Evolutionary conservation across 495 filamentous ascomycete genomes (phyloP).

Genomic region (Diplogelasinospora grovesii): DNA sequence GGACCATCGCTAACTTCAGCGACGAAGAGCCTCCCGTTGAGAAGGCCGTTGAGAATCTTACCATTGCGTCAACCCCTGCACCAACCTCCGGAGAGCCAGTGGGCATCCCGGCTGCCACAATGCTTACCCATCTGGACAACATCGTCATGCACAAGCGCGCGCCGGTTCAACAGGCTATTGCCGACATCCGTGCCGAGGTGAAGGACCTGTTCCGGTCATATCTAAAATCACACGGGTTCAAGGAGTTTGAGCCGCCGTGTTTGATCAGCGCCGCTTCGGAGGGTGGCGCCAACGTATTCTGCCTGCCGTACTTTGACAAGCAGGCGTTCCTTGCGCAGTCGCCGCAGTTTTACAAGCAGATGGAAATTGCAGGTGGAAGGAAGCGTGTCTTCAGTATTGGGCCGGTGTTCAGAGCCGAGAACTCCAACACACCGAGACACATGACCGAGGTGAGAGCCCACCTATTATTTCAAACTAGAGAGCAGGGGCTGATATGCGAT

Average conservation of each 20-base stretch:
- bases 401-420: conserved; percentile 93
- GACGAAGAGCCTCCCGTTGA: conserved; percentile 56
- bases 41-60: conserved; percentile 51
- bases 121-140: conserved; percentile 76
- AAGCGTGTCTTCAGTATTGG: conserved; percentile 85
- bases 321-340: conserved; percentile 67
- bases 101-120: conserved; percentile 62
- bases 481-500: not conserved
- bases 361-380: conserved; percentile 88
- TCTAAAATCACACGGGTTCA: conserved; percentile 67
- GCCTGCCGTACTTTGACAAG: conserved; percentile 82
- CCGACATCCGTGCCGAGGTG: conserved; percentile 71
- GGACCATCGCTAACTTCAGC: conserved; percentile 58
- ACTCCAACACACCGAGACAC: conserved; percentile 92
- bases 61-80: too few species aligned
- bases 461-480: not conserved
- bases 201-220: conserved; percentile 75
- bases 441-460: conserved; percentile 62
- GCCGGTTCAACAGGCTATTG: conserved; percentile 79
- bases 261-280: conserved; percentile 87
- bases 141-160: conserved; percentile 86
- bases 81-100: conserved; percentile 29
- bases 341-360: conserved; percentile 93
- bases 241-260: conserved; percentile 80
- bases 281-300: conserved; percentile 89